A percentile compares a stretch with the other conserved stretches of the same genome.
phyloP scores from a whole-genome alignment of 148 eudicot genomes.

The Salicornia ramosissima region DNA sequence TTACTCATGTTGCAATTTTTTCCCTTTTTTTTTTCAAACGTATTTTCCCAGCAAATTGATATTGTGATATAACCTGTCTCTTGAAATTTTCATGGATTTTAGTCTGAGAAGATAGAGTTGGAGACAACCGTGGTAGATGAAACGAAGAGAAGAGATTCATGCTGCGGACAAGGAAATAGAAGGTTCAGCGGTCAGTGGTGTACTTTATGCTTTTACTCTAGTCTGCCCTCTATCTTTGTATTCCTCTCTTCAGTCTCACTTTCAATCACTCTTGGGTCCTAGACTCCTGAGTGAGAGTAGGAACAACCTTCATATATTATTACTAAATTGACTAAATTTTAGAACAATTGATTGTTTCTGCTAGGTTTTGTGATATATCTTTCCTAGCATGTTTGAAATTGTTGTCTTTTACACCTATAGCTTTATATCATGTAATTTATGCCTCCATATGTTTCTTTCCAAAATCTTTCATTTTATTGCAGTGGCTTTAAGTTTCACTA shows the following conservation, averaged over 20 bases:
- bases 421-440: background rate
- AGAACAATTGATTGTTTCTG: too few species aligned
- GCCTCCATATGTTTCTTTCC: background rate
- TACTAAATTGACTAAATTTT: too few species aligned
- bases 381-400: too few species aligned
- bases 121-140: conserved; percentile 96
- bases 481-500: background rate
- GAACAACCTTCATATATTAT: too few species aligned
- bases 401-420: background rate
- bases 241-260: too few species aligned
- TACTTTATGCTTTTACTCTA: conserved; percentile 13
- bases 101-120: conserved; percentile 93
- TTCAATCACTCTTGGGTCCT: too few species aligned
- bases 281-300: too few species aligned
- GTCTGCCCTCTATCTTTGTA: background rate
- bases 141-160: conserved; percentile 91
- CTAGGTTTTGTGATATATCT: too few species aligned
- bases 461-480: background rate
- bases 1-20: conserved; percentile 5
- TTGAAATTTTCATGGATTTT: conserved; percentile 20
- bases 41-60: background rate
- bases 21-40: background rate
- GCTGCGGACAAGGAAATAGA: conserved; percentile 78
- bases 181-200: conserved; percentile 82
- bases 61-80: background rate